A percentile compares a stretch with the other conserved stretches of the same genome.
Evolutionary conservation across 768 basidiomycete genomes (phyloP).

Genomic region (Agrocybe praecox): DNA sequence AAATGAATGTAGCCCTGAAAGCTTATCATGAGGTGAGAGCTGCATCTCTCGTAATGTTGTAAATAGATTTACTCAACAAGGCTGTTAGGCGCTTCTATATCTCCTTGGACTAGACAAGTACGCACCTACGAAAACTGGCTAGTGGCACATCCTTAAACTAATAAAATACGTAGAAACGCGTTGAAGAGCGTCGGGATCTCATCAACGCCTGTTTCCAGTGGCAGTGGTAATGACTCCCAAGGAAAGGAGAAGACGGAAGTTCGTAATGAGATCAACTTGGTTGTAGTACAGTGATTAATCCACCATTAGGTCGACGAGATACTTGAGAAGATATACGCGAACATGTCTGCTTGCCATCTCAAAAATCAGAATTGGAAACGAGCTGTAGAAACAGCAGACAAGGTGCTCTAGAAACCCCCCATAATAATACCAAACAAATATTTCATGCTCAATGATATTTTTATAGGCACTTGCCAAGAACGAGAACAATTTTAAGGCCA

Average conservation of each 20-base stretch:
- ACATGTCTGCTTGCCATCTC: slow-evolving; percentile 84
- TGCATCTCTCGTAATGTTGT: slow-evolving; percentile 1
- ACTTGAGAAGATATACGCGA: slow-evolving; percentile 81
- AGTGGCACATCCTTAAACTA: neutral
- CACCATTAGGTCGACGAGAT: slow-evolving; percentile 64
- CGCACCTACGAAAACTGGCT: slow-evolving; percentile 22
- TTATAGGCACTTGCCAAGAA: slow-evolving; percentile 74
- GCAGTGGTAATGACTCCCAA: slow-evolving; percentile 33
- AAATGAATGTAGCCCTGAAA: slow-evolving; percentile 52
- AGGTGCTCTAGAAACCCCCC: slow-evolving; percentile 37
- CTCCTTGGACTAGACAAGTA: slow-evolving; percentile 80
- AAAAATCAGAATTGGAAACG: slow-evolving; percentile 82
- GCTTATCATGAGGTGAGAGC: slow-evolving; percentile 69
- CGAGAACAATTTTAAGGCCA: slow-evolving; percentile 74
- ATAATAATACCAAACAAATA: neutral
- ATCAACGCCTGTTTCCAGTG: slow-evolving; percentile 22
- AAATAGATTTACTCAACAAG: too few species aligned
- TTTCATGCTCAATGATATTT: neutral
- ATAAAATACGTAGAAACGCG: slow-evolving; percentile 46
- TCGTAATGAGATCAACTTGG: slow-evolving; percentile 4
- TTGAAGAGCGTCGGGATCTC: slow-evolving; percentile 53
- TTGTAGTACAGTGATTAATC: neutral
- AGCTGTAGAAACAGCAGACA: slow-evolving; percentile 79
- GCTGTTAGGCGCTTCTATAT: slow-evolving; percentile 64
- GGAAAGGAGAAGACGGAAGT: slow-evolving; percentile 72